Conservation (phyloP, 75 land plant genomes). For the Ceratopteris richardii region DNA sequence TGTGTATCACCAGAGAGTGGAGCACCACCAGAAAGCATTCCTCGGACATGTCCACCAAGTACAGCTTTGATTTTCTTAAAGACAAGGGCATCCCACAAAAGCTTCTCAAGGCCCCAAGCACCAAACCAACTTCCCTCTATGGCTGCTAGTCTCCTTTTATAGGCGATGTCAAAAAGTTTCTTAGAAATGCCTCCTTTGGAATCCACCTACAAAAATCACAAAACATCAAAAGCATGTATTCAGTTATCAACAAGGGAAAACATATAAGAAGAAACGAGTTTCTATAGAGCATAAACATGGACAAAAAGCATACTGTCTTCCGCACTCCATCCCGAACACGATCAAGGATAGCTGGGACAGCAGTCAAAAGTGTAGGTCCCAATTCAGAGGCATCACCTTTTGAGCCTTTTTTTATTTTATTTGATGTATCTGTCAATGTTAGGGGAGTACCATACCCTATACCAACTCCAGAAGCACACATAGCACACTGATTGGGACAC, state of each 20-base stretch:
- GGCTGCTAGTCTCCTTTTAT: conserved; percentile 58
- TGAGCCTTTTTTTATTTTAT: conserved; percentile 72
- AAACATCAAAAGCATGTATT: background rate
- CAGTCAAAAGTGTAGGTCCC: conserved; percentile 67
- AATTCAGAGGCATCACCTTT: conserved; percentile 72
- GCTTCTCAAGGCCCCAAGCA: conserved; percentile 73
- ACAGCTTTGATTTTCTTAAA: conserved; percentile 58
- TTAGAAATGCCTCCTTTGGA: conserved; percentile 68
- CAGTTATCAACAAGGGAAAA: background rate
- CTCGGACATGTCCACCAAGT: conserved; percentile 67
- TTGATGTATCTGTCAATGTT: conserved; percentile 90
- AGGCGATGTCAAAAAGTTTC: conserved; percentile 60
- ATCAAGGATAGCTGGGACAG: conserved; percentile 89
- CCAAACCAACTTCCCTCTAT: conserved; percentile 83
- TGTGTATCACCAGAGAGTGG: conserved; percentile 89
- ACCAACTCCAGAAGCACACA: conserved; percentile 58
- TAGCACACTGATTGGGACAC: conserved; percentile 29
- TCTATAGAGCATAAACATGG: too few species aligned
- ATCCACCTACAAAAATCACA: conserved; percentile 51
- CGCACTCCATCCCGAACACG: conserved; percentile 88
- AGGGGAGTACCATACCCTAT: conserved; percentile 95
- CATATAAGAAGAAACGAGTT: too few species aligned
- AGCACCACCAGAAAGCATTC: conserved; percentile 80
- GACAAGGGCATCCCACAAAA: conserved; percentile 60
- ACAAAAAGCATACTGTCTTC: conserved; percentile 42